Evolutionary conservation across 108 stramenopile genomes (phyloP).

Genomic region (Discostella stelligeroides): DNA sequence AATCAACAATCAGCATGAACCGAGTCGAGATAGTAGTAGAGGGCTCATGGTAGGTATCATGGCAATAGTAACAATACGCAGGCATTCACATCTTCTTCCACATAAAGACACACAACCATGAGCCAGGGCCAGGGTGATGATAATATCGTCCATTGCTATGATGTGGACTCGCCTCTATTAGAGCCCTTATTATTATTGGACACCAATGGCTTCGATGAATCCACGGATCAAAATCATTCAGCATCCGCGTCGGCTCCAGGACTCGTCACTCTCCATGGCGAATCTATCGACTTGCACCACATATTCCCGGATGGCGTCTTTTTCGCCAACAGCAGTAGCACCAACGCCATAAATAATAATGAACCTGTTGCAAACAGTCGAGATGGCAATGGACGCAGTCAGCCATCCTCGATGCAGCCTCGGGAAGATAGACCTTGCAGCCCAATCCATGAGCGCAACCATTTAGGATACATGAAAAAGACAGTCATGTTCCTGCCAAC

Average conservation of each 20-base stretch:
- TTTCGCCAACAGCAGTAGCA: not conserved
- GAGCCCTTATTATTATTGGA: not conserved
- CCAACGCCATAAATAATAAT: not conserved
- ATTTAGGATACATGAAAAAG: not conserved
- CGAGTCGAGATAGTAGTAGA: too few species aligned
- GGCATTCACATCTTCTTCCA: too few species aligned
- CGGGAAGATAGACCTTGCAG: not conserved
- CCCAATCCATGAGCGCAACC: not conserved
- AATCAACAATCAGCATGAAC: too few species aligned
- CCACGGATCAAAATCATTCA: not conserved
- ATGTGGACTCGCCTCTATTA: too few species aligned
- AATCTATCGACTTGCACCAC: conserved; percentile 31
- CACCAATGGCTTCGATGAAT: not conserved
- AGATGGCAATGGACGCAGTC: not conserved
- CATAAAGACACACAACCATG: too few species aligned
- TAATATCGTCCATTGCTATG: too few species aligned
- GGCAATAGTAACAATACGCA: too few species aligned
- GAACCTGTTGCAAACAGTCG: not conserved
- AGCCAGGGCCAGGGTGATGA: too few species aligned
- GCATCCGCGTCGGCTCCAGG: too few species aligned
- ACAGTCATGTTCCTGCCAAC: not conserved
- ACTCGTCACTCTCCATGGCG: conserved; percentile 22
- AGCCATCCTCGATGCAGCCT: not conserved
- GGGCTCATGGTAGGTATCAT: too few species aligned
- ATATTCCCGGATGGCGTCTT: conserved; percentile 1